Percentiles rank a stretch among this genome's conserved stretches.
Evolutionary conservation across 305 asterid genomes (phyloP).

Genomic region (Fraxinus greggii): DNA sequence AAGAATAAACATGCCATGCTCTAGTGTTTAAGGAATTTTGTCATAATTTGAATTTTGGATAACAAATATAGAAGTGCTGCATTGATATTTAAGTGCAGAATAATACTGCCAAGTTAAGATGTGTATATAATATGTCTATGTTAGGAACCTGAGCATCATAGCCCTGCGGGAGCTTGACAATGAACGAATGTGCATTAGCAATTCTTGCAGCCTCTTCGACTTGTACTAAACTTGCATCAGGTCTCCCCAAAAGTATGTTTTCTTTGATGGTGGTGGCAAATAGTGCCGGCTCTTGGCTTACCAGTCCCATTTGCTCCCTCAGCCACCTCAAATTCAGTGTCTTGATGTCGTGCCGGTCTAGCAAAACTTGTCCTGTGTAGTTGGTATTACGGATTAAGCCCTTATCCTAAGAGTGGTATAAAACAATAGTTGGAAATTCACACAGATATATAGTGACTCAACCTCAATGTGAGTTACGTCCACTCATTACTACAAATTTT

Average conservation of each 20-base stretch:
- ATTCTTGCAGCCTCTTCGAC: conserved; percentile 96
- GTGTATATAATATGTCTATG: background rate
- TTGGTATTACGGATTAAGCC: background rate
- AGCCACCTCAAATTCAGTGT: conserved; percentile 78
- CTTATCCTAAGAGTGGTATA: background rate
- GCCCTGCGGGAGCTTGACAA: conserved; percentile 90
- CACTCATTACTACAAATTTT: background rate
- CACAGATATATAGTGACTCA: background rate
- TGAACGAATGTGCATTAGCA: conserved; percentile 92
- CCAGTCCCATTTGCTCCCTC: conserved; percentile 92
- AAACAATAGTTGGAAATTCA: background rate
- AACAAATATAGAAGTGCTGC: background rate
- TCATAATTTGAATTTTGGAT: background rate
- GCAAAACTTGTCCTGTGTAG: conserved; percentile 72
- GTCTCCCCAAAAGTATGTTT: conserved; percentile 85
- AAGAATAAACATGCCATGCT: background rate
- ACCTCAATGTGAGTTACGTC: background rate
- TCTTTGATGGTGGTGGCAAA: conserved; percentile 90
- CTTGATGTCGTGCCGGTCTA: conserved; percentile 84
- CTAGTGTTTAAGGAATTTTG: background rate
- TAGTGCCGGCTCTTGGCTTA: conserved; percentile 97
- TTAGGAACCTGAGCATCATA: conserved; percentile 82
- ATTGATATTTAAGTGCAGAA: background rate
- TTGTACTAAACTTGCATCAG: conserved; percentile 69
- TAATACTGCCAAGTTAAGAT: background rate